phyloP scores from a whole-genome alignment of 2,329 filamentous ascomycete genomes.

The Verticillium nubilum region DNA sequence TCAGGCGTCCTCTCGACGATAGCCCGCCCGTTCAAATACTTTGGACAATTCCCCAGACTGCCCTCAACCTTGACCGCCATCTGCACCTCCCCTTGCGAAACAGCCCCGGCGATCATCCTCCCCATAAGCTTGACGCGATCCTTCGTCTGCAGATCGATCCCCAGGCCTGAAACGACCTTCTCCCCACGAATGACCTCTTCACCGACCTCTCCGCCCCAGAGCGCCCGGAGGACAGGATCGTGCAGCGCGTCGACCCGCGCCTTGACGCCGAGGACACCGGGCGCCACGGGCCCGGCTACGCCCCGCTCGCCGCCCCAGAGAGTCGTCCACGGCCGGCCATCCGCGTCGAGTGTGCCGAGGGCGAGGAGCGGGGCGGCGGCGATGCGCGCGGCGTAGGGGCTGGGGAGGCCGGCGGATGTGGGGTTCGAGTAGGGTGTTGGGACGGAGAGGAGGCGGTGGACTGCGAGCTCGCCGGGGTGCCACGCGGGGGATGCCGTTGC shows the following conservation, averaged over 20 bases:
- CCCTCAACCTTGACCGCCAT: constrained; percentile 66
- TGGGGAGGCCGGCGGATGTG: constrained; percentile 57
- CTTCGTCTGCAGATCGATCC: constrained; percentile 62
- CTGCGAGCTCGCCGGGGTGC: constrained; percentile 61
- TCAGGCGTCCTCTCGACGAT: constrained; percentile 50
- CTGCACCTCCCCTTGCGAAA: constrained; percentile 37
- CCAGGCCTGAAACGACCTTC: constrained; percentile 42
- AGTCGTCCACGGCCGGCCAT: constrained; percentile 68
- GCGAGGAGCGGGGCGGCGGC: constrained; percentile 62
- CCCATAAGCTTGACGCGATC: constrained; percentile 72
- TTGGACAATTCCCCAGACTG: constrained; percentile 78
- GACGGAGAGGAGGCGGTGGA: constrained; percentile 58
- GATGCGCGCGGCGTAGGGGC: constrained; percentile 55
- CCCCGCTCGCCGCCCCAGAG: constrained; percentile 71
- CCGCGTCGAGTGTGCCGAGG: constrained; percentile 63
- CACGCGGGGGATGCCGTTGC: constrained; percentile 28
- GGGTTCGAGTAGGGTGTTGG: constrained; percentile 56
- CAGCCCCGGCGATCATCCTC: constrained; percentile 58
- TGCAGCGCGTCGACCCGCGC: constrained; percentile 52
- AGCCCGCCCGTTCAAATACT: constrained; percentile 74
- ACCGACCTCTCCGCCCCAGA: constrained; percentile 46
- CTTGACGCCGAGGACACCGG: constrained; percentile 58
- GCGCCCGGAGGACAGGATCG: constrained; percentile 65
- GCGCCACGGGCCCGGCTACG: constrained; percentile 58
- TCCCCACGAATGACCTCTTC: constrained; percentile 26